Evolutionary conservation across 2,329 filamentous ascomycete genomes (phyloP).

Genomic region (Leptographium galeiforme): DNA sequence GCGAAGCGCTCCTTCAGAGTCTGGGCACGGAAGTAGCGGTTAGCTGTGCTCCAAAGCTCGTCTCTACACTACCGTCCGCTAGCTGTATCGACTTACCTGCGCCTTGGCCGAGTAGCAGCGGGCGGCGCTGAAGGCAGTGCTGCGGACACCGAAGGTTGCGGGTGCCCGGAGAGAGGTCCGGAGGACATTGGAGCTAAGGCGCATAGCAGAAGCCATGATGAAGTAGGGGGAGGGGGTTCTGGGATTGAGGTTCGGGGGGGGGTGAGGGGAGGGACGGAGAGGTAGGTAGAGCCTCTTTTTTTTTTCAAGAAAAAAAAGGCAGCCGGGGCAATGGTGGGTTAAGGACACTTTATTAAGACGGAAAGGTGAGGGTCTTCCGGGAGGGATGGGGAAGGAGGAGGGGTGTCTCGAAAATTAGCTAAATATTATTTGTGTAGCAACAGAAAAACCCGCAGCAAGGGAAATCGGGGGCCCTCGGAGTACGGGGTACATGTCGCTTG

Average conservation of each 20-base stretch:
- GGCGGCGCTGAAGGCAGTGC: conserved; percentile 65
- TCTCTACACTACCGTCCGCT: neutral
- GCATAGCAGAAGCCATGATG: conserved; percentile 72
- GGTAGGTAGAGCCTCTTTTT: conserved; percentile 10
- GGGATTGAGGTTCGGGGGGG: conserved; percentile 13
- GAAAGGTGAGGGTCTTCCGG: neutral
- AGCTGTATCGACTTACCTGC: conserved; percentile 42
- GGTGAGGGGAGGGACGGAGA: conserved; percentile 14
- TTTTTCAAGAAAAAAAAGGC: neutral
- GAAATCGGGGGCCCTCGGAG: conserved; percentile 1
- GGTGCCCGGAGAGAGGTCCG: conserved; percentile 59
- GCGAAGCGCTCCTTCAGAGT: conserved; percentile 97
- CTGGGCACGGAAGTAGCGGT: conserved; percentile 30
- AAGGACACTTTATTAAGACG: neutral
- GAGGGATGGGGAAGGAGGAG: neutral
- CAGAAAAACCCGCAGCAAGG: neutral
- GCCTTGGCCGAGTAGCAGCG: conserved; percentile 91
- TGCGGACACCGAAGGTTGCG: conserved; percentile 49
- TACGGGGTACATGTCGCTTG: neutral
- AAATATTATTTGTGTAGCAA: conserved; percentile 2
- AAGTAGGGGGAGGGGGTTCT: conserved; percentile 9
- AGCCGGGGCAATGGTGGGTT: neutral
- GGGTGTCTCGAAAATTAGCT: neutral
- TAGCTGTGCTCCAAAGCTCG: neutral
- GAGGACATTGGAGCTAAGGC: conserved; percentile 69